Percentiles rank a stretch among this genome's conserved stretches.
Conservation (phyloP, 345 rosid genomes). For the Conringia planisiliqua region DNA sequence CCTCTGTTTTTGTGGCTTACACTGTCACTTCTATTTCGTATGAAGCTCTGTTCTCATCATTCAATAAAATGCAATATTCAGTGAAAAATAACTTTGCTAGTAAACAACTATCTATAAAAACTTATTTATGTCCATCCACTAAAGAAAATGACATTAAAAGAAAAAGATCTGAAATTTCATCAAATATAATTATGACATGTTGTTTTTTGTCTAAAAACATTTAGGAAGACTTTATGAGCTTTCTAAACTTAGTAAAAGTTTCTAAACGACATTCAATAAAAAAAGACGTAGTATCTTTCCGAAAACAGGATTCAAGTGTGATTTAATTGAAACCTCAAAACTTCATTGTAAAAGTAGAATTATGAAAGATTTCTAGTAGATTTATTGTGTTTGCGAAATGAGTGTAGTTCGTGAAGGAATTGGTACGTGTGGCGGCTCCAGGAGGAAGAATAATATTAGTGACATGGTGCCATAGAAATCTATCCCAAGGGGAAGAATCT, state of each 20-base stretch:
- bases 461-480: conserved; percentile 94
- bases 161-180: background rate
- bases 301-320: background rate
- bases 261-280: background rate
- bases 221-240: background rate
- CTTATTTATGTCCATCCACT: background rate
- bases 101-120: background rate
- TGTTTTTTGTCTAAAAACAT: background rate
- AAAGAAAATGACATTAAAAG: background rate
- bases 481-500: conserved; percentile 53
- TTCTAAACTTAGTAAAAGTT: background rate
- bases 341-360: background rate
- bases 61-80: too few species aligned
- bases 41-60: background rate
- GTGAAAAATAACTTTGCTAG: too few species aligned
- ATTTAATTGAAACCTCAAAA: background rate
- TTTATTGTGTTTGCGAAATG: background rate
- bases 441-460: conserved; percentile 77
- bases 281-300: background rate
- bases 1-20: background rate
- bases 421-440: conserved; percentile 81
- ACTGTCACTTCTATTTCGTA: background rate
- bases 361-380: background rate
- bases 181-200: background rate
- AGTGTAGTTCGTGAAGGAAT: conserved; percentile 70